Percentiles rank a stretch among this genome's conserved stretches.
phyloP scores from a whole-genome alignment of 2,329 filamentous ascomycete species.

The Alternaria longipes region DNA sequence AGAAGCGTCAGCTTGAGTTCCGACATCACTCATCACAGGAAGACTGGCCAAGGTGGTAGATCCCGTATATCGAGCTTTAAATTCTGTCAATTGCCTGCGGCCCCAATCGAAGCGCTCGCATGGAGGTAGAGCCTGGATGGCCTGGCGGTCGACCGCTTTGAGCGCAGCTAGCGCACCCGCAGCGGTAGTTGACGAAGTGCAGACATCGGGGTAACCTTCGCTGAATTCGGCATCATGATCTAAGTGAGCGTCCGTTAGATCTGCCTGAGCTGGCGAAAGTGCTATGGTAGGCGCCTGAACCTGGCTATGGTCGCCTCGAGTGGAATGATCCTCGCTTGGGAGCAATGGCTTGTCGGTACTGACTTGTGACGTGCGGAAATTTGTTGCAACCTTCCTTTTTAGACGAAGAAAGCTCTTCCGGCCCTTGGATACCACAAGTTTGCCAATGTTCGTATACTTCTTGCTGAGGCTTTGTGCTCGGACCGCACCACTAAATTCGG shows the following conservation, averaged over 20 bases:
- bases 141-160: constrained; percentile 16
- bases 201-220: constrained; percentile 2
- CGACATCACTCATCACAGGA: constrained; percentile 16
- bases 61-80: constrained; percentile 16
- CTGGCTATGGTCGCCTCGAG: neutral
- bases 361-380: constrained; percentile 1
- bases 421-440: neutral
- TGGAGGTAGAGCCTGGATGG: constrained; percentile 19
- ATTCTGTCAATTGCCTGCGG: constrained; percentile 29
- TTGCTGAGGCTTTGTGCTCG: neutral
- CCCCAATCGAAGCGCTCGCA: constrained; percentile 26
- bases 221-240: neutral
- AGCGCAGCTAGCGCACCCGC: constrained; percentile 18
- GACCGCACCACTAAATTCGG: neutral
- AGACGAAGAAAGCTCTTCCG: neutral
- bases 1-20: constrained; percentile 2
- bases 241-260: neutral
- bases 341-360: neutral
- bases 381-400: neutral
- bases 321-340: neutral
- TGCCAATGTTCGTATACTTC: neutral
- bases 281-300: neutral
- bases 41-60: neutral
- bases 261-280: neutral
- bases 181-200: constrained; percentile 3